A percentile compares a stretch with the other conserved stretches of the same genome.
Evolutionary conservation across 148 eudicot genomes (phyloP).

Genomic region (Amaranthus cruentus): DNA sequence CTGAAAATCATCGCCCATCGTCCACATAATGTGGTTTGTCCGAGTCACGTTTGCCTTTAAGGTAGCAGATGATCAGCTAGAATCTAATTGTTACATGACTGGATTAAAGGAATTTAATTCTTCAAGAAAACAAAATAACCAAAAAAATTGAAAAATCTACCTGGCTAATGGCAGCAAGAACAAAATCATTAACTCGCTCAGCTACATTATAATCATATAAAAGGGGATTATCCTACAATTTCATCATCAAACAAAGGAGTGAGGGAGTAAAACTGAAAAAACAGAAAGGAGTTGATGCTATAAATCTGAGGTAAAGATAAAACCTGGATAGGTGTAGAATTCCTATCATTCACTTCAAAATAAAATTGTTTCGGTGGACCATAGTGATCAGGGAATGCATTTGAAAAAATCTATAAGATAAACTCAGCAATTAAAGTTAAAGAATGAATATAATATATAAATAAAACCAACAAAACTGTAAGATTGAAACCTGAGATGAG

Average conservation of each 20-base stretch:
- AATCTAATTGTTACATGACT: neutral
- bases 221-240: conserved; percentile 62
- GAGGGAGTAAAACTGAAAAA: neutral
- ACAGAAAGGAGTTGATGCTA: neutral
- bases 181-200: conserved; percentile 63
- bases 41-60: conserved; percentile 68
- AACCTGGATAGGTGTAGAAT: conserved; percentile 57
- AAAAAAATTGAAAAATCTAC: conserved; percentile 27
- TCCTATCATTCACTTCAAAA: conserved; percentile 58
- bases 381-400: conserved; percentile 72
- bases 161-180: conserved; percentile 56
- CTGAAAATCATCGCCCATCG: conserved; percentile 90
- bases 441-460: neutral
- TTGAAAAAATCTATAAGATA: conserved; percentile 62
- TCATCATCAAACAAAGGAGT: conserved; percentile 2
- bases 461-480: neutral
- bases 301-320: conserved; percentile 5
- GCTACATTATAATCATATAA: conserved; percentile 64
- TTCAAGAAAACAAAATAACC: neutral
- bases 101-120: neutral
- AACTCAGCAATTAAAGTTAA: conserved; percentile 1
- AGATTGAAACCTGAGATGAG: conserved; percentile 59
- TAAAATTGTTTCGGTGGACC: conserved; percentile 61
- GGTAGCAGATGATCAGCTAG: neutral
- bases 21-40: conserved; percentile 94